Evolutionary conservation across 208 protist species (phyloP).

Genomic region (Leishmania martiniquensis): DNA sequence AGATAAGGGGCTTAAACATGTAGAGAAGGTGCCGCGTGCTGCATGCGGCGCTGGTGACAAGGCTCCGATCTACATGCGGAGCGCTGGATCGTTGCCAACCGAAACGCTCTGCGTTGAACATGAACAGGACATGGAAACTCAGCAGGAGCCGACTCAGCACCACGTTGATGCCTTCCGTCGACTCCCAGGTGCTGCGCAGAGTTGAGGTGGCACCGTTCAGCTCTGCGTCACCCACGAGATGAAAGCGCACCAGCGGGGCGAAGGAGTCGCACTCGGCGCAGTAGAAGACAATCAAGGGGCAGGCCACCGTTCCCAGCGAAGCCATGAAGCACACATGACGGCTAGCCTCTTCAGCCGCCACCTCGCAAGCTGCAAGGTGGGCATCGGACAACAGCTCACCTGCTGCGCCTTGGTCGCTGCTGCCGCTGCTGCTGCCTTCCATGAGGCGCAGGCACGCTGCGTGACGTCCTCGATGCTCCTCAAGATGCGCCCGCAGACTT

Average conservation of each 20-base stretch:
- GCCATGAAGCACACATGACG: slow-evolving; percentile 64
- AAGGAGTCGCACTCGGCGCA: slow-evolving; percentile 62
- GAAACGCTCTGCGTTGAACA: slow-evolving; percentile 22
- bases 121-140: slow-evolving; percentile 26
- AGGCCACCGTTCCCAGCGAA: slow-evolving; percentile 44
- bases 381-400: slow-evolving; percentile 22
- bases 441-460: slow-evolving; percentile 34
- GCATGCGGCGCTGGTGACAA: not conserved
- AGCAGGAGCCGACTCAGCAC: slow-evolving; percentile 32
- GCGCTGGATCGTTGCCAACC: not conserved
- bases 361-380: slow-evolving; percentile 41
- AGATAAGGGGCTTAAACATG: slow-evolving; percentile 52
- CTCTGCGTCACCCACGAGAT: not conserved
- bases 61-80: not conserved
- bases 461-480: slow-evolving; percentile 23
- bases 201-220: not conserved
- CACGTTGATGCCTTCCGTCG: slow-evolving; percentile 22
- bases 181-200: slow-evolving; percentile 12
- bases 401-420: slow-evolving; percentile 17
- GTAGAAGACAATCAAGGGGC: slow-evolving; percentile 53
- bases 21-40: slow-evolving; percentile 35
- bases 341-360: slow-evolving; percentile 41
- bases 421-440: slow-evolving; percentile 26
- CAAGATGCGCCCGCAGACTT: slow-evolving; percentile 28
- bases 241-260: slow-evolving; percentile 47